Conservation (phyloP, 768 basidiomycete genomes). For the Leccinum truebloodii region DNA sequence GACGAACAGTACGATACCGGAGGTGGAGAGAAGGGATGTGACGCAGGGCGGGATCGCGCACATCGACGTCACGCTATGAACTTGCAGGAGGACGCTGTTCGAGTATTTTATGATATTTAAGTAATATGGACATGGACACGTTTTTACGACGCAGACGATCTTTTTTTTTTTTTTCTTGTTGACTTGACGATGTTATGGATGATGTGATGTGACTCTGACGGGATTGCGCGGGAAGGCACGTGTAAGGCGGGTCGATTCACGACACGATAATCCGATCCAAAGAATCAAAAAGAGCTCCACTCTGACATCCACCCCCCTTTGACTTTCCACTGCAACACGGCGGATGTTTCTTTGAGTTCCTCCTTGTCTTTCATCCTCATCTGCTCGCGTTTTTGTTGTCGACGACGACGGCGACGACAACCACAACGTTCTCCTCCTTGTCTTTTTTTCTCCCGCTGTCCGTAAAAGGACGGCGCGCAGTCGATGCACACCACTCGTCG, state of each 20-base stretch:
- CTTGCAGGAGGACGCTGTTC: too few species aligned
- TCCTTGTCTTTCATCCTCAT: not conserved
- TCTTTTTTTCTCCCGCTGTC: slow-evolving; percentile 1
- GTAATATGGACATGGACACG: too few species aligned
- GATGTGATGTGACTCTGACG: not conserved
- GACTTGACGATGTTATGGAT: too few species aligned
- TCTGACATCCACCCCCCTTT: not conserved
- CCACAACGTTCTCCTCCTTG: not conserved
- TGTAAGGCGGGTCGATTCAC: slow-evolving; percentile 14
- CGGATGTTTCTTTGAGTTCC: not conserved
- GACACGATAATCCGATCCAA: slow-evolving; percentile 27
- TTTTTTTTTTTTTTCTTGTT: too few species aligned
- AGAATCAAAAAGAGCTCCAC: slow-evolving; percentile 17
- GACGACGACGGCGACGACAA: not conserved
- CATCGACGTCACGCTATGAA: too few species aligned
- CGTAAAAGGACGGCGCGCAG: slow-evolving; percentile 9
- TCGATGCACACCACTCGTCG: not conserved
- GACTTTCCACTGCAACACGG: not conserved
- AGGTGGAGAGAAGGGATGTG: too few species aligned
- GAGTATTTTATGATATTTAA: too few species aligned
- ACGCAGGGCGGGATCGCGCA: too few species aligned
- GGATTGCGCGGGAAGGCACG: slow-evolving; percentile 14
- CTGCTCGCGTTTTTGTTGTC: not conserved
- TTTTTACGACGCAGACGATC: too few species aligned
- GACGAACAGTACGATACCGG: too few species aligned